phyloP scores from a whole-genome alignment of 2,329 filamentous ascomycete genomes.

The Penicillium sp. region DNA sequence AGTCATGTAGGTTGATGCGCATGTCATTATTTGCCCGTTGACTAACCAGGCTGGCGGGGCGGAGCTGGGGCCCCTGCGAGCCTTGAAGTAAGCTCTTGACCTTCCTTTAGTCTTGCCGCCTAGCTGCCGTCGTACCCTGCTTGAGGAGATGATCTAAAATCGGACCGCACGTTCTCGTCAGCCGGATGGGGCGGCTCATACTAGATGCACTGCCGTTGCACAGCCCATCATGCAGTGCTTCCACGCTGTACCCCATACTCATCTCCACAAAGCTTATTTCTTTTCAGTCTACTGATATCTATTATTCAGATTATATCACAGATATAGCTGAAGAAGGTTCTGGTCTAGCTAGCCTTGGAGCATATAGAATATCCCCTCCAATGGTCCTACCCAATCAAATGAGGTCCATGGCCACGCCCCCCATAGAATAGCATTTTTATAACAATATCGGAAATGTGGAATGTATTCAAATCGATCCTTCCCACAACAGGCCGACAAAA shows the following conservation, averaged over 20 bases:
- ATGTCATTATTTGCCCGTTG: background rate
- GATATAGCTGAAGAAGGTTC: background rate
- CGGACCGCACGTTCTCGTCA: background rate
- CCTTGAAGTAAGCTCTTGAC: background rate
- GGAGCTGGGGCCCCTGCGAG: background rate
- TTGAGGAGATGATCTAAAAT: background rate
- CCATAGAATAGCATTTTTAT: too few relatives aligned
- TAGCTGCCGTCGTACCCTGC: background rate
- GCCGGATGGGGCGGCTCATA: background rate
- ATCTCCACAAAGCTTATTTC: background rate
- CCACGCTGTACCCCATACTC: background rate
- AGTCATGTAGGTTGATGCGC: slow-evolving; percentile 1
- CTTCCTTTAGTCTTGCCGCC: background rate
- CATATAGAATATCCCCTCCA: too few relatives aligned
- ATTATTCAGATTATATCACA: background rate
- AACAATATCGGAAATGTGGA: too few relatives aligned
- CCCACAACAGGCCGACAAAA: too few relatives aligned
- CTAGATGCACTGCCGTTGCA: background rate
- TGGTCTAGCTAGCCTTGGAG: background rate
- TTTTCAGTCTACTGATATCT: background rate
- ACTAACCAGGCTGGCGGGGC: background rate
- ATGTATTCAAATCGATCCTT: background rate
- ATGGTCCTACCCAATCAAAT: too few relatives aligned
- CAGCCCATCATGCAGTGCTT: background rate
- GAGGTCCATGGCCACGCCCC: too few relatives aligned